Conservation (phyloP, 805 yeast species). For the Candida incommunis region DNA sequence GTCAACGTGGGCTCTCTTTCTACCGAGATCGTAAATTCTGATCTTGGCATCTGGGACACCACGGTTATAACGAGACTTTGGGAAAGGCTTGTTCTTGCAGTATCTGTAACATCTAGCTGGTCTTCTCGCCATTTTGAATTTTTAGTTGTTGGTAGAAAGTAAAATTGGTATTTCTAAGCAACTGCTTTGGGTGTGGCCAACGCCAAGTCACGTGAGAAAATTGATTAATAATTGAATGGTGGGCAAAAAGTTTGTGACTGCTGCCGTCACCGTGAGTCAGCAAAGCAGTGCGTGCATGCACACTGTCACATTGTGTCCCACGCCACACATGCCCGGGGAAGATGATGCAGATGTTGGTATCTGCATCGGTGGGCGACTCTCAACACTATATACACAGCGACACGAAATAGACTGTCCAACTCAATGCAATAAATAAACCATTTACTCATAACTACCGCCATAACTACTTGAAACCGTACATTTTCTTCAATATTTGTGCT, state of each 20-base stretch:
- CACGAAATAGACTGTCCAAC: no score
- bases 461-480: no score
- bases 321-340: not conserved
- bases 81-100: constrained; percentile 99
- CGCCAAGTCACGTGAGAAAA: not conserved
- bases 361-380: no score
- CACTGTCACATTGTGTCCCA: not conserved
- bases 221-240: not conserved
- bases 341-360: no score
- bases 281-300: not conserved
- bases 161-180: not conserved
- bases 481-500: constrained; percentile 6
- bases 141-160: constrained; percentile 6
- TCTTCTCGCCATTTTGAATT: constrained; percentile 95
- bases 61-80: constrained; percentile 99
- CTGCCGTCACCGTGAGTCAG: not conserved
- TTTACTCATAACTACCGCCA: no score
- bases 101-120: constrained; percentile 99
- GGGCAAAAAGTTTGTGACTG: not conserved
- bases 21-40: constrained; percentile 98
- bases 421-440: no score
- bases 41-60: constrained; percentile 99
- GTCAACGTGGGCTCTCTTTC: constrained; percentile 99
- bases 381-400: no score
- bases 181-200: not conserved